Conservation (phyloP, 2,329 filamentous ascomycete species). For the Calonectria hongkongensis region DNA sequence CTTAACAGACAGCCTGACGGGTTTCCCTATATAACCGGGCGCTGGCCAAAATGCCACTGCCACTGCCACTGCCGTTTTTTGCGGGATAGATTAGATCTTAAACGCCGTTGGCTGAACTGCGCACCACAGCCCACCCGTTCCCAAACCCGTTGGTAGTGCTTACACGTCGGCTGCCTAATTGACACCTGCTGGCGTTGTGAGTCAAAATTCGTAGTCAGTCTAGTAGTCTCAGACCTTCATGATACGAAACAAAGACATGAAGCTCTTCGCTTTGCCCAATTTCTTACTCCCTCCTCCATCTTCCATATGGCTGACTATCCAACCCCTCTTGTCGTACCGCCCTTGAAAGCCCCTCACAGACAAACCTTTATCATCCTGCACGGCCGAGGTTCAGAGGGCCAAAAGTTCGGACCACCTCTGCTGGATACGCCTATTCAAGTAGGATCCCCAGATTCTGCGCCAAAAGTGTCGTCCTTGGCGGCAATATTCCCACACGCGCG, state of each 20-base stretch:
- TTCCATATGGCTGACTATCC: neutral
- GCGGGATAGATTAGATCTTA: no score
- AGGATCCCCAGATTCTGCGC: neutral
- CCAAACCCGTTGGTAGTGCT: neutral
- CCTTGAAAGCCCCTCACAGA: conserved; percentile 1
- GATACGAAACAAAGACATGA: neutral
- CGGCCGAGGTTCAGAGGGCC: neutral
- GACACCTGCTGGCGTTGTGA: neutral
- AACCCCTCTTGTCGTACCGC: neutral
- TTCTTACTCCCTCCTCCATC: neutral
- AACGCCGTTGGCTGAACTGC: no score
- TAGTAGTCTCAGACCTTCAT: neutral
- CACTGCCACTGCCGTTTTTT: no score
- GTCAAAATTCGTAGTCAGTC: neutral
- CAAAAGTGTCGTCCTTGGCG: neutral
- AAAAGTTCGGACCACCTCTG: conserved; percentile 8
- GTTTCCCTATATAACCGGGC: no score
- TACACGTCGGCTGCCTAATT: neutral
- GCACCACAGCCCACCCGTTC: no score
- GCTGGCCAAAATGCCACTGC: no score
- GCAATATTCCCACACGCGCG: conserved; percentile 1
- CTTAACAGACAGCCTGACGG: no score
- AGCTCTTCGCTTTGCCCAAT: neutral
- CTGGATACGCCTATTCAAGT: neutral
- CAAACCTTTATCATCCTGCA: conserved; percentile 15